Conservation (phyloP, 495 filamentous ascomycete genomes). For the Annulohypoxylon maeteangense region DNA sequence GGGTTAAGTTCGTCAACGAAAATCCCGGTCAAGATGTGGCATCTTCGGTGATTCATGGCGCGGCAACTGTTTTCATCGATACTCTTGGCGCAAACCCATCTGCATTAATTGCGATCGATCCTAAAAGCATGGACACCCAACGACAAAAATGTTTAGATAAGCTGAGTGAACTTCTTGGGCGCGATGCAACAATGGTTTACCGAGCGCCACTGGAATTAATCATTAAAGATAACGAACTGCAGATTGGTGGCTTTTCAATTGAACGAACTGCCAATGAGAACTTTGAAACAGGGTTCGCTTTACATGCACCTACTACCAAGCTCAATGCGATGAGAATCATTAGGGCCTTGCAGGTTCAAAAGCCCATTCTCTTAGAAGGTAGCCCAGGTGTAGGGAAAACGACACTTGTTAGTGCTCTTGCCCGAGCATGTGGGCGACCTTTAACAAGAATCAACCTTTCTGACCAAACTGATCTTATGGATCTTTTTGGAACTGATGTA, state of each 20-base stretch:
- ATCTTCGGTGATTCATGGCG: constrained; percentile 76
- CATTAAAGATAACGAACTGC: constrained; percentile 61
- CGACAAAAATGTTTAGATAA: constrained; percentile 76
- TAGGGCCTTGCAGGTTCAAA: constrained; percentile 86
- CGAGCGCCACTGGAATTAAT: constrained; percentile 57
- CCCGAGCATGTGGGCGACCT: constrained; percentile 77
- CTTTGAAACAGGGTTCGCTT: constrained; percentile 73
- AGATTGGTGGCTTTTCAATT: constrained; percentile 79
- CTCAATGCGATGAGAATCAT: constrained; percentile 90
- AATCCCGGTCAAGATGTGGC: constrained; percentile 56
- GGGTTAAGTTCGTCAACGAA: constrained; percentile 92
- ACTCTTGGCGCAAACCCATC: constrained; percentile 94
- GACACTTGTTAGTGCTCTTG: constrained; percentile 85
- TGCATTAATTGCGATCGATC: constrained; percentile 75
- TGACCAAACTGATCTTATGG: constrained; percentile 96
- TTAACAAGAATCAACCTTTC: constrained; percentile 96
- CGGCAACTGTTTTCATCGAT: constrained; percentile 95
- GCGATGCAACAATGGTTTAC: constrained; percentile 73
- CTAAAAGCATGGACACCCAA: constrained; percentile 67
- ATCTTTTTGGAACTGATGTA: constrained; percentile 96
- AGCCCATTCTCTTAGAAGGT: constrained; percentile 93
- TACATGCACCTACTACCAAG: constrained; percentile 88
- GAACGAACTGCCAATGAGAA: constrained; percentile 57
- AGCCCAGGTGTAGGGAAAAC: constrained; percentile 98
- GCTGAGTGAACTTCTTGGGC: constrained; percentile 71